Evolutionary conservation across 305 asterid genomes (phyloP).

Genomic region (Fraxinus paxiana): DNA sequence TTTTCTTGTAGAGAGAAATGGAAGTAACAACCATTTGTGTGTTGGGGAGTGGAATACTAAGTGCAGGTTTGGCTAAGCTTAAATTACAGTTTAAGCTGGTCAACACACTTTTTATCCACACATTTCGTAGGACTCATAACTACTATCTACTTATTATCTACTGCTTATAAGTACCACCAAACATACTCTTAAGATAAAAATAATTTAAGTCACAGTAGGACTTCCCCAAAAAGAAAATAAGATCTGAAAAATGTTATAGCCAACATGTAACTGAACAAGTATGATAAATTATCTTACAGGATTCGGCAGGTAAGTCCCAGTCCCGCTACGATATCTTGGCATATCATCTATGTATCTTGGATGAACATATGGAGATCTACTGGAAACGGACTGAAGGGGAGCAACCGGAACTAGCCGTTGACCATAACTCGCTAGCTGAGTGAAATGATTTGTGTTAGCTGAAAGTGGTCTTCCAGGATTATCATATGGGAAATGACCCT

Average conservation of each 20-base stretch:
- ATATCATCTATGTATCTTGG: conserved; percentile 63
- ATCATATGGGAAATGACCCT: conserved; percentile 74
- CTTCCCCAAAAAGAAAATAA: background rate
- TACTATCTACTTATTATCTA: background rate
- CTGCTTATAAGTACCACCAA: background rate
- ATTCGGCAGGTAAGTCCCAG: conserved; percentile 96
- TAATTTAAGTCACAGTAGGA: background rate
- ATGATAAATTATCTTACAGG: conserved; percentile 63
- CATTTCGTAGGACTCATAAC: background rate
- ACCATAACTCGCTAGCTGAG: conserved; percentile 73
- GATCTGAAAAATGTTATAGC: background rate
- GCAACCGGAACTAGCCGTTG: conserved; percentile 63
- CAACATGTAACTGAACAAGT: background rate
- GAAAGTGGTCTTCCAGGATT: conserved; percentile 78
- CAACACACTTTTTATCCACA: background rate
- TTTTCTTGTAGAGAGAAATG: background rate
- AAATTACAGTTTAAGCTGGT: background rate
- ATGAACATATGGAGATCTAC: conserved; percentile 61
- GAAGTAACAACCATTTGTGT: background rate
- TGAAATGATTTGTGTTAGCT: conserved; percentile 47
- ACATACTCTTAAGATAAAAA: conserved; percentile 7
- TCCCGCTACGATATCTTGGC: conserved; percentile 89
- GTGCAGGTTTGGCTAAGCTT: background rate
- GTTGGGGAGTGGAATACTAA: background rate
- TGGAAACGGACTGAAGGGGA: conserved; percentile 61